Evolutionary conservation across 345 rosid species (phyloP), one percentile per base, ranked within the genome.

Genomic region (Acer yangbiense): DNA sequence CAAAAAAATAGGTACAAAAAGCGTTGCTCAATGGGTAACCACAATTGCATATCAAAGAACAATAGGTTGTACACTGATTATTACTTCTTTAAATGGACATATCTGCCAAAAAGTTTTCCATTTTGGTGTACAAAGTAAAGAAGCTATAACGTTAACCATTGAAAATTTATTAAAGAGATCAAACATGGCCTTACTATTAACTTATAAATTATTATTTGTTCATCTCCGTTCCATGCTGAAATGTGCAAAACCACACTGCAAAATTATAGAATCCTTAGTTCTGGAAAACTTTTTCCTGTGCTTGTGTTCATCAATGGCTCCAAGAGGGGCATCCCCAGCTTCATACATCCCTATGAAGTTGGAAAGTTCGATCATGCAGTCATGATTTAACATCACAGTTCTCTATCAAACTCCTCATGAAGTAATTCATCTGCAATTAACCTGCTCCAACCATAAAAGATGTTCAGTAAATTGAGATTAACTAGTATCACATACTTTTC

Each of bases 321-420:
- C 32, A 20, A n/a, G 20, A 60, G 20, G 16, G 6, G 4, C 35
- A 8, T 55, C 64, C 46, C n/a, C 9, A 12, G 44, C 48, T 57
- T 58, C 25, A 58, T n/a, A 39, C 65, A 20, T 60, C 54, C 39
- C 5, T 35, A 9, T 2, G 29, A 32, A 39, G 32, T 72, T n/a
- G 9, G 18, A 71, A 17, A 16, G 20, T 2, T 4, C 3, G 50
- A 46, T 46, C 10, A 9, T 46, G 50, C 18, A 3, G 62, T 18
- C 61, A 50, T 52, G 52, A 54, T 6, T 64, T 55, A 52, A 64
- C 25, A 60, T 8, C 62, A 4, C 61, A 46, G 60, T 27, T 48
- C 55, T 35, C 60, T 23, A 35, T 68, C 83, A 18, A 76, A 69
- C 55, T 32, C 65, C 46, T 71, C 44, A 72, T 23, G 7, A 76